Evolutionary conservation across 179 eudicot genomes (phyloP), one percentile per base, ranked within the genome.

Genomic region (Beta macrorhiza): DNA sequence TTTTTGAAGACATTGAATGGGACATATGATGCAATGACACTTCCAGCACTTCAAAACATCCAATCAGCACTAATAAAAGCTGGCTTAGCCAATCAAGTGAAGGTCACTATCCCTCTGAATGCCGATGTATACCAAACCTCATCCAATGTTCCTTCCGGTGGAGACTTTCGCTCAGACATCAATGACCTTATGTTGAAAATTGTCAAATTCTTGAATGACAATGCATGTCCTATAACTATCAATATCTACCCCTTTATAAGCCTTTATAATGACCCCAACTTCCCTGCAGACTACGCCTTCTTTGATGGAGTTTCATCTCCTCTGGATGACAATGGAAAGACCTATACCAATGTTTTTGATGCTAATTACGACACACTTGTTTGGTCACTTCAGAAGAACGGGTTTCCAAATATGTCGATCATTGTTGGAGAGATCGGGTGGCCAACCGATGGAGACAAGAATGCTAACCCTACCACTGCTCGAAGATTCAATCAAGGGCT

Each of bases 171-270:
- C 9, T 29, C 90, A 5, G 93, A 93, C 79, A 92, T 92, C 67
- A 89, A 67, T 3, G 89, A 82, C 42, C 90, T 85, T n/a, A 90
- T 93, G 93, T 3, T 92, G 1, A 55, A 86, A 19, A 93, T 93
- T 22, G 79, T 82, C 81, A 78, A 85, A 64, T 93, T 90, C 89
- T 84, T 93, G 68, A 83, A 67, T 51, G 87, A 86, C 79, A 93
- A 90, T 17, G 92, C 82, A 0, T 85, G 87, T 7, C 91, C 97
- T n/a, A 84, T 93, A 74, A 89, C 93, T 10, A 89, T 90, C 84
- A 93, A 93, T 79, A 93, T 93, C 57, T 93, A 93, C 71, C 98
- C 98, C 55, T 94, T 93, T 83, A 86, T 94, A 62, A 91, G 93
- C 64, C 91, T 91, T 57, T 87, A 90, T 56, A 45, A 64, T n/a